A percentile compares a stretch with the other conserved stretches of the same genome.
phyloP scores from a whole-genome alignment of 2,329 filamentous ascomycete species.

The Talaromyces amestolkiae region DNA sequence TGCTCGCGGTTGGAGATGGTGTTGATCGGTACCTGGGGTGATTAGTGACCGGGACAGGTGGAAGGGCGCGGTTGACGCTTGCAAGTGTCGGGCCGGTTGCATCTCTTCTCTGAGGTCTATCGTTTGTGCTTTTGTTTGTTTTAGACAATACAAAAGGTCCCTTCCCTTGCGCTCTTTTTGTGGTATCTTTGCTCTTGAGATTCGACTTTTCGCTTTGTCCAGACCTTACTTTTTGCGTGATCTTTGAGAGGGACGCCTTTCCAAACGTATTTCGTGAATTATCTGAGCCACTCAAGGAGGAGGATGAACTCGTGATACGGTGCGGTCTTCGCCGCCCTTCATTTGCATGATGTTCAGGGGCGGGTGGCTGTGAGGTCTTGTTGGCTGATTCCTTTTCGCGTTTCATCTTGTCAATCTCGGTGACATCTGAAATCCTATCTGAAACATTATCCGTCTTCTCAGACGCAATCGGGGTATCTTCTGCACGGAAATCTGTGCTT shows the following conservation, averaged over 20 bases:
- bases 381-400: not conserved
- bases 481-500: constrained; percentile 35
- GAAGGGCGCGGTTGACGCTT: constrained; percentile 30
- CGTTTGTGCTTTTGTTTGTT: constrained; percentile 24
- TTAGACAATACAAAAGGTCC: constrained; percentile 12
- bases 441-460: not conserved
- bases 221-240: constrained; percentile 37
- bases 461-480: not conserved
- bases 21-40: constrained; percentile 25
- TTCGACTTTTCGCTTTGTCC: constrained; percentile 28
- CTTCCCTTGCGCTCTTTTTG: constrained; percentile 20
- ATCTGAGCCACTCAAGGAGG: constrained; percentile 25
- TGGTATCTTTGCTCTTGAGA: constrained; percentile 21
- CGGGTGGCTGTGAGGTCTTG: not conserved
- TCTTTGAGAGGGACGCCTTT: constrained; percentile 32
- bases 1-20: constrained; percentile 24
- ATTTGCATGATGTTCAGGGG: constrained; percentile 6
- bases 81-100: constrained; percentile 20
- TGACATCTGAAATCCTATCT: not conserved
- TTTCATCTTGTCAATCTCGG: constrained; percentile 1
- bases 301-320: constrained; percentile 19
- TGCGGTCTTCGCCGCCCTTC: constrained; percentile 16
- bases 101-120: constrained; percentile 24
- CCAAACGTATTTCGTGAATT: constrained; percentile 26
- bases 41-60: constrained; percentile 30